Percentiles rank a stretch among this genome's conserved stretches.
Conservation (phyloP, 176 grass and related monocot species). For the Oryza meridionalis region DNA sequence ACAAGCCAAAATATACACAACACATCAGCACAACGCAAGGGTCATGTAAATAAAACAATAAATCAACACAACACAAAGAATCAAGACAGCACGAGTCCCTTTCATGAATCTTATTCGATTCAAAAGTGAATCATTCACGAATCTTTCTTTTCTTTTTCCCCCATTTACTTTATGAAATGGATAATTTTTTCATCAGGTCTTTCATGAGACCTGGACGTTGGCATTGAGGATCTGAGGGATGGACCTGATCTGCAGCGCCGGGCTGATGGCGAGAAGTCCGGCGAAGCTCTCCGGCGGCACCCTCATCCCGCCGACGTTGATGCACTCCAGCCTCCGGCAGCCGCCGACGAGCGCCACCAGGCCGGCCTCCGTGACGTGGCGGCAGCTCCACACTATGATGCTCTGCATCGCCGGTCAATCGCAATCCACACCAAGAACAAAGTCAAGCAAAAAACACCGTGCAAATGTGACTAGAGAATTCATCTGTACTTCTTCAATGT, state of each 20-base stretch:
- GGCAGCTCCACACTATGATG: slow-evolving; percentile 90
- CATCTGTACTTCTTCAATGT: background rate
- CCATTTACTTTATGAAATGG: background rate
- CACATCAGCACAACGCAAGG: background rate
- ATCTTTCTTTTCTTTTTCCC: background rate
- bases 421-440: background rate
- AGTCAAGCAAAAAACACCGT: background rate
- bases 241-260: slow-evolving; percentile 76
- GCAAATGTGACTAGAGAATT: background rate
- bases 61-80: background rate
- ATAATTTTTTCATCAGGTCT: slow-evolving; percentile 8
- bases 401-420: slow-evolving; percentile 39
- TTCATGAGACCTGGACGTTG: slow-evolving; percentile 35
- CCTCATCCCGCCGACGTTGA: slow-evolving; percentile 88
- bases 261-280: slow-evolving; percentile 70
- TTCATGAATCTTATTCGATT: slow-evolving; percentile 19
- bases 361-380: slow-evolving; percentile 80
- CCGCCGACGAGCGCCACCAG: slow-evolving; percentile 74
- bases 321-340: slow-evolving; percentile 74
- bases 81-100: background rate
- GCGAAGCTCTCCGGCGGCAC: slow-evolving; percentile 76
- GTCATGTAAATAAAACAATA: background rate
- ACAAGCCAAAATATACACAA: slow-evolving; percentile 30
- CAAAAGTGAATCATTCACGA: background rate
- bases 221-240: slow-evolving; percentile 58